These are phyloP conservation scores for Suhomyces maxii DNA, from an alignment of 1,139 yeast genomes.

Conservation along the genomic window DNA sequence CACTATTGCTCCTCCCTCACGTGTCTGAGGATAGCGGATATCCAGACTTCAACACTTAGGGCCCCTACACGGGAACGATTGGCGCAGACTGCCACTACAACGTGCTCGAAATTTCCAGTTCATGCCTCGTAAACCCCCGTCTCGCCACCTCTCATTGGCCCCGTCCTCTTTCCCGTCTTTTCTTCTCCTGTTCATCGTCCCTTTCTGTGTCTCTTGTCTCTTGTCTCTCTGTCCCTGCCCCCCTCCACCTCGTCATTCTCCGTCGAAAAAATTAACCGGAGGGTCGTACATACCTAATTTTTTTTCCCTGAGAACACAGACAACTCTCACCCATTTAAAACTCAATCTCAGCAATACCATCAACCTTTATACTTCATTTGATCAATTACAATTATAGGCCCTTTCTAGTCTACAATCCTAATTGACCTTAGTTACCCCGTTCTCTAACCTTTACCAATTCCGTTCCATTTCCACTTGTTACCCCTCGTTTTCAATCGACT, in stretches of 20 bases:
- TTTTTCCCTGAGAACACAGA: slow-evolving; percentile 5
- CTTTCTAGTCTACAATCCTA: too few species aligned
- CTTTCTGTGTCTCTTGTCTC: background rate
- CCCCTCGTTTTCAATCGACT: too few species aligned
- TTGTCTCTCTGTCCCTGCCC: background rate
- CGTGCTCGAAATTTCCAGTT: too few species aligned
- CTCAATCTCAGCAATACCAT: slow-evolving; percentile 4
- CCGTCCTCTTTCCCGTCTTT: too few species aligned
- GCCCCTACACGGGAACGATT: too few species aligned
- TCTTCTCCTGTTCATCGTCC: background rate
- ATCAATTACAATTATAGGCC: background rate
- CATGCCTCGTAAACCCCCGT: too few species aligned
- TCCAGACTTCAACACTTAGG: too few species aligned
- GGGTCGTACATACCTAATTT: slow-evolving; percentile 12
- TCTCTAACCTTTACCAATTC: background rate
- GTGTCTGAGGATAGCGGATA: too few species aligned
- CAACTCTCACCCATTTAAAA: slow-evolving; percentile 3
- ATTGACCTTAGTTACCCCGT: too few species aligned
- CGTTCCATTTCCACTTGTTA: background rate
- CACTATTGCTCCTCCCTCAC: too few species aligned
- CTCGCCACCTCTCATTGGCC: too few species aligned
- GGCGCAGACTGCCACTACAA: too few species aligned
- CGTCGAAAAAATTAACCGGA: slow-evolving; percentile 1
- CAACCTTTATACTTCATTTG: background rate
- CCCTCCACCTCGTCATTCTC: background rate